Base-by-base conservation (phyloP, 2,329 filamentous ascomycete genomes). In the Ophiocordyceps sinensis region DNA sequence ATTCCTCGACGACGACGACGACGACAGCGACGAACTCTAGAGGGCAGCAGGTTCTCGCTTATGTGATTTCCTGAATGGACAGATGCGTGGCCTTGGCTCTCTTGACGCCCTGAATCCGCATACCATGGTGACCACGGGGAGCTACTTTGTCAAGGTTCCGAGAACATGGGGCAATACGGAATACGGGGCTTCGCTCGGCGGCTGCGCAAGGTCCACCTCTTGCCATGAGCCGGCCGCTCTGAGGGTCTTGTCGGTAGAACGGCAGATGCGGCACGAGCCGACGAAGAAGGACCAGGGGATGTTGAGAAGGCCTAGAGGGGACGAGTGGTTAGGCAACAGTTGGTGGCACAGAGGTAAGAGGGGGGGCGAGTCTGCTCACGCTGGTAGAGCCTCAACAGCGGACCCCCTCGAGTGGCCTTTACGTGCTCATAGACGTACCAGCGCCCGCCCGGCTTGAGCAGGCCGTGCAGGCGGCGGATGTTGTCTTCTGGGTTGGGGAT, bases 361-460 rank as follows among this genome's bases (percentile, higher is more conserved):
- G 10, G 10, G 17, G 62, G 19, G 19, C 19, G 4, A 19, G 19
- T 19, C 19, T 19, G 19, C 71, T 60, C 50, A 73, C 72, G 58
- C 51, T 77, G 73, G 53, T 75, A 76, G 14, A 60, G 40, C 12
- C 50, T 45, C 49, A 75, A 60, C 21, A 57, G 51, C 50, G 60
- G 59, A 6, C 62, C 62, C 10, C 59, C 61, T 5, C 55, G 49
- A 36, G 59, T 57, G 39, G 55, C 57, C 41, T 56, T 53, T 32
- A 81, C 72, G 49, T 81, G 77, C 60, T 81, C 77, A 48, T 70
- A 79, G 1, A 75, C 66, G 45, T 77, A 75, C 75, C 75, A 79
- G 31, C 69, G 60, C 0, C 77, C 77, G 5, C 77, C 77, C 5
- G 71, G 69, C 57, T 75, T 78, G 44, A 81, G 61, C 40, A 71